A percentile compares a stretch with the other conserved stretches of the same genome.
Conservation (phyloP, 768 basidiomycete genomes). For the Exidia glandulosa region DNA sequence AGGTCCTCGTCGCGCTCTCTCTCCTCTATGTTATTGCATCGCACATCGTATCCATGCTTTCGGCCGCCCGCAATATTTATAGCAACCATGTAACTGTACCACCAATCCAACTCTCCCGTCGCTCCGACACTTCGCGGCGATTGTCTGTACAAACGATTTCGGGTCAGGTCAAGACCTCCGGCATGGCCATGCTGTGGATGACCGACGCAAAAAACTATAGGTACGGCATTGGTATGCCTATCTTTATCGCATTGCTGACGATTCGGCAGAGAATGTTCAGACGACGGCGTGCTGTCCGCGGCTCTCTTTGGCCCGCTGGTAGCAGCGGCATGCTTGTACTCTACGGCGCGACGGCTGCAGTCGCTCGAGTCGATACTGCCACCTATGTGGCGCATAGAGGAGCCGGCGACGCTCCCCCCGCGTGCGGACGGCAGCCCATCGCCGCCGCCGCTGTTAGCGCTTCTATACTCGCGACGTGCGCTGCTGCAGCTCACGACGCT, state of each 20-base stretch:
- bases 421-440: slow-evolving; percentile 22
- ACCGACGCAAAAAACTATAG: slow-evolving; percentile 82
- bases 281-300: slow-evolving; percentile 80
- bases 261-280: slow-evolving; percentile 52
- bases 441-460: slow-evolving; percentile 38
- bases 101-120: slow-evolving; percentile 1
- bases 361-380: slow-evolving; percentile 28
- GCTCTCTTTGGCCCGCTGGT: slow-evolving; percentile 78
- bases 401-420: slow-evolving; percentile 41
- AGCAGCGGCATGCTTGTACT: slow-evolving; percentile 53
- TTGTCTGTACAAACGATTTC: background rate
- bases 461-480: slow-evolving; percentile 59
- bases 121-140: slow-evolving; percentile 1
- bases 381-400: slow-evolving; percentile 67
- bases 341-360: slow-evolving; percentile 27
- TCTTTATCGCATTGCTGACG: slow-evolving; percentile 5
- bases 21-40: slow-evolving; percentile 52
- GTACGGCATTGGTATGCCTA: slow-evolving; percentile 26
- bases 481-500: slow-evolving; percentile 72
- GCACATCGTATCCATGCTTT: slow-evolving; percentile 34
- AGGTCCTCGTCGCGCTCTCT: slow-evolving; percentile 40
- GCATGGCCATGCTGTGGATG: slow-evolving; percentile 63
- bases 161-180: slow-evolving; percentile 32
- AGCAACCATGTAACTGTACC: slow-evolving; percentile 1
- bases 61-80: slow-evolving; percentile 9